Conservation (phyloP, 441 rosid genomes). For the Croton setiger region DNA sequence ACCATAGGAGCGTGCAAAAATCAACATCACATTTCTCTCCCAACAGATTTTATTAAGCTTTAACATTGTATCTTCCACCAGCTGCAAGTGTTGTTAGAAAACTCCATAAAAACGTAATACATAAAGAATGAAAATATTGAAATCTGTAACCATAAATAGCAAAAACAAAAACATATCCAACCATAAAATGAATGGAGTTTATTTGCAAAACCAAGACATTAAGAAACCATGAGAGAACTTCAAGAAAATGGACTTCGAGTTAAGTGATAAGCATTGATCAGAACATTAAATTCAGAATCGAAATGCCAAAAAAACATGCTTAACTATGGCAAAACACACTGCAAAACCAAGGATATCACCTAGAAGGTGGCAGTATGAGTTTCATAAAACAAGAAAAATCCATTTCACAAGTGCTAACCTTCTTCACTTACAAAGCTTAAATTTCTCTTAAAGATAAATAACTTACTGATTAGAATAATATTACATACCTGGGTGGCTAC, state of each 20-base stretch:
- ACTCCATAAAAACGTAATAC: slow-evolving; percentile 4
- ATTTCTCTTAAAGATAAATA: slow-evolving; percentile 8
- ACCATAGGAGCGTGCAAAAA: slow-evolving; percentile 93
- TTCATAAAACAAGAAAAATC: not conserved
- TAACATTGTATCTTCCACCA: slow-evolving; percentile 75
- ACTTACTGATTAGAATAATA: not conserved
- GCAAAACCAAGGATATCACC: not conserved
- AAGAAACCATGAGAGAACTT: not conserved
- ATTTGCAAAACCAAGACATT: not conserved
- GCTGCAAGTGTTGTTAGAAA: slow-evolving; percentile 40
- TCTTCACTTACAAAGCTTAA: not conserved
- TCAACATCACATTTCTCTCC: slow-evolving; percentile 79
- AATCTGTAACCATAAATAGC: too few relatives aligned
- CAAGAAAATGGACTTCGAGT: not conserved
- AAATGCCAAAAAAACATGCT: too few relatives aligned
- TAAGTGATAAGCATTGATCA: not conserved
- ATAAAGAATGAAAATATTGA: not conserved
- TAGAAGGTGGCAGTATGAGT: not conserved
- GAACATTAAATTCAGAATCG: not conserved
- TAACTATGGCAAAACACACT: not conserved
- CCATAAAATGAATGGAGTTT: slow-evolving; percentile 1
- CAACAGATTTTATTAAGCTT: slow-evolving; percentile 81
- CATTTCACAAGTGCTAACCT: not conserved
- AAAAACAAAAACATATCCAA: not conserved
- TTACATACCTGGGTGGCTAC: slow-evolving; percentile 80